These are phyloP conservation scores for Pichia phayaonensis DNA, from an alignment of 805 yeast genomes.

Conservation along the genomic window DNA sequence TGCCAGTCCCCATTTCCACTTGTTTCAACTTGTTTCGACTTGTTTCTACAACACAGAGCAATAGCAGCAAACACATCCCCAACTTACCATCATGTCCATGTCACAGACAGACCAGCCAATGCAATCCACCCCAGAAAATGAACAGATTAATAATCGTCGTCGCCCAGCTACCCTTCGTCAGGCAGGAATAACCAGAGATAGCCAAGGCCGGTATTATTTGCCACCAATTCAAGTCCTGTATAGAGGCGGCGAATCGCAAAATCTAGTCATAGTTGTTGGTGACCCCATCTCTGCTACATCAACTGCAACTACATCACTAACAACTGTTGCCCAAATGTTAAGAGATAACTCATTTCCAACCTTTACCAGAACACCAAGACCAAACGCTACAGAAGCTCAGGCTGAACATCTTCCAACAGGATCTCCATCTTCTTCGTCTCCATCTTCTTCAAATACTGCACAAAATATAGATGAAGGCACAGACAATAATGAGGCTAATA, in stretches of 20 bases:
- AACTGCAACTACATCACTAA: neutral
- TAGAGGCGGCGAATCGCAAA: constrained; percentile 25
- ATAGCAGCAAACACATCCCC: neutral
- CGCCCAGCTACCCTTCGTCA: constrained; percentile 1
- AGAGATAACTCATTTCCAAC: neutral
- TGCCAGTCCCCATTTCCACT: too few relatives aligned
- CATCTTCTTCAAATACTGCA: neutral
- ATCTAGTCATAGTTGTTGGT: constrained; percentile 27
- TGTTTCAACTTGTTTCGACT: too few relatives aligned
- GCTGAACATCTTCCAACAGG: too few relatives aligned
- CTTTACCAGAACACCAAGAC: neutral
- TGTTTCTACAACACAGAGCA: neutral
- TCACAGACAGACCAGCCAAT: neutral
- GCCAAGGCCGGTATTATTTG: constrained; percentile 20
- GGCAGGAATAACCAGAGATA: constrained; percentile 13
- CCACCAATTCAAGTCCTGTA: constrained; percentile 27
- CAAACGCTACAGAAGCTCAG: neutral
- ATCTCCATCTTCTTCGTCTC: neutral
- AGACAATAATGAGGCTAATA: neutral
- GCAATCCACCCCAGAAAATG: neutral
- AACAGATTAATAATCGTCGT: neutral
- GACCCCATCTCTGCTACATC: constrained; percentile 3
- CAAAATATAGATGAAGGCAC: neutral
- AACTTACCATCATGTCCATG: neutral
- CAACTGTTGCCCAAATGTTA: constrained; percentile 6